Conservation (phyloP, 441 rosid genomes). For the Euphorbia corollata region DNA sequence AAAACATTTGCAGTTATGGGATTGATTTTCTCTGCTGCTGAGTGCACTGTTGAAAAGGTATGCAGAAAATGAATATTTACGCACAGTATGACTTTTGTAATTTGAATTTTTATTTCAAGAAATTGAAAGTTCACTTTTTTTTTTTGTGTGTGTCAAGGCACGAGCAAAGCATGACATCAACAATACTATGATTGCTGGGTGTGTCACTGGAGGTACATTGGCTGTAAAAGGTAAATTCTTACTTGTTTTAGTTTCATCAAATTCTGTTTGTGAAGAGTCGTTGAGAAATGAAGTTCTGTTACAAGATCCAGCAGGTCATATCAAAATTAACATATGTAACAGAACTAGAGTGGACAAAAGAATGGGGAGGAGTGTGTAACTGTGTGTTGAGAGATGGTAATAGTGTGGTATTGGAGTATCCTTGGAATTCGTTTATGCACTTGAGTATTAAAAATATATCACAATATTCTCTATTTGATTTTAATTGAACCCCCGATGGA, state of each 20-base stretch:
- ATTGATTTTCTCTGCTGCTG: constrained; percentile 77
- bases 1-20: constrained; percentile 94
- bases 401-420: background rate
- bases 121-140: background rate
- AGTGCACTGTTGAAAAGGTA: constrained; percentile 90
- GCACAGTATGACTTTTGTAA: background rate
- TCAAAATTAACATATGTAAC: background rate
- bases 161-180: constrained; percentile 81
- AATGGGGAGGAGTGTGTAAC: background rate
- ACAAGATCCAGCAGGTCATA: background rate
- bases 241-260: background rate
- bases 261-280: background rate
- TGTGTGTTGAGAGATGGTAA: background rate
- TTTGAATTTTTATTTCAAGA: background rate
- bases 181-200: constrained; percentile 77
- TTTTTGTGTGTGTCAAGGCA: constrained; percentile 37
- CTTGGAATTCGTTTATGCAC: no score
- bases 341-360: background rate
- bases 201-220: constrained; percentile 85
- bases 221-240: constrained; percentile 40
- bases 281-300: constrained; percentile 5
- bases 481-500: background rate
- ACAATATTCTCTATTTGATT: background rate
- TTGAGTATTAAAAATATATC: no score
- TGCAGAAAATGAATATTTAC: background rate